Conservation (phyloP, 805 yeast genomes). For the Clavispora carvajalis region DNA sequence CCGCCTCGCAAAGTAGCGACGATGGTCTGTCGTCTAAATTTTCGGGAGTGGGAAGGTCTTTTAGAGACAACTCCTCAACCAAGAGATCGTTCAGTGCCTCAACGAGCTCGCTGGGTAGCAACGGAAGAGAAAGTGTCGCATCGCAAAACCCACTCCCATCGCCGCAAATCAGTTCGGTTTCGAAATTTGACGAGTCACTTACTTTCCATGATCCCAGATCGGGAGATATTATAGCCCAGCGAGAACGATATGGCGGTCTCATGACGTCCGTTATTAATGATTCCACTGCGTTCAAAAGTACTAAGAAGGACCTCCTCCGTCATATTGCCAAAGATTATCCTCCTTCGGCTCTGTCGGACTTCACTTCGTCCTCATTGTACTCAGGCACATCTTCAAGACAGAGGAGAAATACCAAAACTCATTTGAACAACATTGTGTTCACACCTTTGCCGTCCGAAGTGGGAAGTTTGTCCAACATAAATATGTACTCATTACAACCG, state of each 20-base stretch:
- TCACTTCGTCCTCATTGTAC: neutral
- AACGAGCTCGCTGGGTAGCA: slow-evolving; percentile 20
- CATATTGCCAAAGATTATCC: too few species aligned
- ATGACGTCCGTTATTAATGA: too few species aligned
- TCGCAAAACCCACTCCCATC: slow-evolving; percentile 20
- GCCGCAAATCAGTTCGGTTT: slow-evolving; percentile 24
- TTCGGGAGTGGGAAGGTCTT: neutral
- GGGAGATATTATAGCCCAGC: neutral
- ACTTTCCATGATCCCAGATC: neutral
- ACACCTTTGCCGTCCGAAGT: neutral
- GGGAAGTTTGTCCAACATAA: slow-evolving; percentile 5
- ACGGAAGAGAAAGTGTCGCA: slow-evolving; percentile 8
- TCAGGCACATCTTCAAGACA: neutral
- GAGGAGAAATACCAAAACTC: slow-evolving; percentile 8
- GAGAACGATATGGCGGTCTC: too few species aligned
- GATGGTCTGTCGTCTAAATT: neutral
- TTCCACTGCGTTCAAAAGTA: too few species aligned
- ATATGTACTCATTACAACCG: slow-evolving; percentile 25
- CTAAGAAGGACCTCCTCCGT: too few species aligned
- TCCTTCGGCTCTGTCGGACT: too few species aligned
- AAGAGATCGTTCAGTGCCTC: neutral
- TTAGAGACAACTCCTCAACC: neutral
- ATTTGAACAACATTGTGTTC: neutral
- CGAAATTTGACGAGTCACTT: neutral
- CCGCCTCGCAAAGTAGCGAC: neutral